Conservation (phyloP, 208 protist genomes). For the Balamuthia mandrillaris region DNA sequence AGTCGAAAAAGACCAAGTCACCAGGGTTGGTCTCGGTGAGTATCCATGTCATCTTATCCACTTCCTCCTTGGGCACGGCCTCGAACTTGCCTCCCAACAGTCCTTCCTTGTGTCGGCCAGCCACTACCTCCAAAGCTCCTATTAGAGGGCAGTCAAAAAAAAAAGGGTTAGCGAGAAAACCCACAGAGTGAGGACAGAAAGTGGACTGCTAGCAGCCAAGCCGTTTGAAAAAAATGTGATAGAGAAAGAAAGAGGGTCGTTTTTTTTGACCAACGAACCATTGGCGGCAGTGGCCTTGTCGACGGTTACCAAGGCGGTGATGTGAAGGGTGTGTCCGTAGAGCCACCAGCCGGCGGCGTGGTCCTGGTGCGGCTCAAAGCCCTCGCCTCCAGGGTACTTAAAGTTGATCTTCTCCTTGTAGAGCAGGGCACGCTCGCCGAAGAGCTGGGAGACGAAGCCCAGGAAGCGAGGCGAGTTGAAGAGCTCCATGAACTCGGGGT, state of each 20-base stretch:
- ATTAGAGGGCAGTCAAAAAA: neutral
- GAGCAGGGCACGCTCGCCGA: constrained; percentile 32
- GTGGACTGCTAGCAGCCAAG: too few relatives aligned
- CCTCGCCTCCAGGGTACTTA: constrained; percentile 49
- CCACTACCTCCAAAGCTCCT: constrained; percentile 42
- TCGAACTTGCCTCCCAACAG: constrained; percentile 38
- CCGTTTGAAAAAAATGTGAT: too few relatives aligned
- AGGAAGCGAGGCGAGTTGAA: constrained; percentile 1
- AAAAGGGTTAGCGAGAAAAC: too few relatives aligned
- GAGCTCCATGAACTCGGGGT: constrained; percentile 1
- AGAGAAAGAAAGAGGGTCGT: too few relatives aligned
- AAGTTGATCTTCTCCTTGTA: constrained; percentile 63
- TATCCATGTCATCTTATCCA: constrained; percentile 15
- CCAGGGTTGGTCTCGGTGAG: constrained; percentile 24
- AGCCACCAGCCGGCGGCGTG: constrained; percentile 38
- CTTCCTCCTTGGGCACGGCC: constrained; percentile 8
- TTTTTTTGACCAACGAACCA: neutral
- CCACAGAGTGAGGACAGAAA: too few relatives aligned
- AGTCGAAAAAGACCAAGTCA: constrained; percentile 52
- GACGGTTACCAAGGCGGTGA: constrained; percentile 43
- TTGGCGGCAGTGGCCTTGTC: constrained; percentile 30
- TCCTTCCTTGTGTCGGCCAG: constrained; percentile 36
- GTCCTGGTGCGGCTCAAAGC: constrained; percentile 48
- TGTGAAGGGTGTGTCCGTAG: constrained; percentile 39
- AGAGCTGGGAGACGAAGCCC: constrained; percentile 9